Percentiles rank a stretch among this genome's conserved stretches.
phyloP scores from a whole-genome alignment of 2,329 filamentous ascomycete species.

The Alternaria tenuissima region DNA sequence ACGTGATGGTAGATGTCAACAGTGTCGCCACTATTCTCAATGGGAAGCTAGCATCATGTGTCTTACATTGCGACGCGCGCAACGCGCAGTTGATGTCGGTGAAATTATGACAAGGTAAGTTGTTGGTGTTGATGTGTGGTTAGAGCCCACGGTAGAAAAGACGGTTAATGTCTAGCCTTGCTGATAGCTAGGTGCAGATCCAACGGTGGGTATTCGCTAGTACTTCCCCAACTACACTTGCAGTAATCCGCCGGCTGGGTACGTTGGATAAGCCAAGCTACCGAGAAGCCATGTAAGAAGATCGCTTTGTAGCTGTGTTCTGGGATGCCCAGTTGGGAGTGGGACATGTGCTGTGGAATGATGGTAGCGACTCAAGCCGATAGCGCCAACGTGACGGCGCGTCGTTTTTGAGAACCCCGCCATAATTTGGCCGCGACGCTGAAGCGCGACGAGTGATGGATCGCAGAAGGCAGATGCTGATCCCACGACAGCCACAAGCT shows the following conservation, averaged over 20 bases:
- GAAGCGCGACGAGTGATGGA: conserved; percentile 13
- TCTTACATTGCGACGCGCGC: not conserved
- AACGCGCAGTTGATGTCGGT: not conserved
- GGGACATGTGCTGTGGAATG: not conserved
- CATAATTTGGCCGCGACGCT: conserved; percentile 13
- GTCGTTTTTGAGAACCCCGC: conserved; percentile 20
- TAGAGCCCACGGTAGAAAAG: not conserved
- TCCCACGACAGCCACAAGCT: conserved; percentile 3
- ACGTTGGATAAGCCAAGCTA: not conserved
- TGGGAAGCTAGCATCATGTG: not conserved
- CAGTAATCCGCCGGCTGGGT: not conserved
- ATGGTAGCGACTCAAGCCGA: not conserved
- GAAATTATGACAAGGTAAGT: not conserved
- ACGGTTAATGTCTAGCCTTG: conserved; percentile 1
- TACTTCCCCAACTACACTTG: not conserved
- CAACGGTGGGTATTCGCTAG: not conserved
- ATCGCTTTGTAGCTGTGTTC: not conserved
- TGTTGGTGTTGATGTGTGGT: not conserved
- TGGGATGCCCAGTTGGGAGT: not conserved
- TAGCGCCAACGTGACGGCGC: conserved; percentile 26
- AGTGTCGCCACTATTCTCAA: not conserved
- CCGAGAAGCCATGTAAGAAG: not conserved
- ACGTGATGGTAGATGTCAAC: not conserved
- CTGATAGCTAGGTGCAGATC: not conserved
- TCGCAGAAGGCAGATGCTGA: not conserved